Conservation (phyloP, 805 yeast genomes). For the Pichia californica region DNA sequence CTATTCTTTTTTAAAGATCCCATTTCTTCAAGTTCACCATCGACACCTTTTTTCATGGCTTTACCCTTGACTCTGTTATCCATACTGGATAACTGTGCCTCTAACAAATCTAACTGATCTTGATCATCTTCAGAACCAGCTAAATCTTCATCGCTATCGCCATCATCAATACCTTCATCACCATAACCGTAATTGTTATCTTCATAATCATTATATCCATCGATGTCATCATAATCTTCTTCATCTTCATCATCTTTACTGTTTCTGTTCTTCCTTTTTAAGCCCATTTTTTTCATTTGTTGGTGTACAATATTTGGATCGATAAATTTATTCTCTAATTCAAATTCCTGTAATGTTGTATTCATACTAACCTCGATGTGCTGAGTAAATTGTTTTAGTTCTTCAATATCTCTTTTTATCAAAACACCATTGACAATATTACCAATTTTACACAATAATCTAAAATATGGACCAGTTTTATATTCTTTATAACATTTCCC, state of each 20-base stretch:
- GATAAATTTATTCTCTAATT: constrained; percentile 16
- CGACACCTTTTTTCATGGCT: constrained; percentile 18
- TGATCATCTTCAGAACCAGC: constrained; percentile 34
- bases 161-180: constrained; percentile 11
- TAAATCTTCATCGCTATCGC: constrained; percentile 22
- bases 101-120: constrained; percentile 35
- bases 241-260: constrained; percentile 1
- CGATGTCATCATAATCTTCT: constrained; percentile 12
- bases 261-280: constrained; percentile 1
- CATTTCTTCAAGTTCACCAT: constrained; percentile 12
- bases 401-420: constrained; percentile 4
- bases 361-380: constrained; percentile 16
- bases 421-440: constrained; percentile 17
- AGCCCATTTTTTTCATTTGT: neutral
- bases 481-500: constrained; percentile 6
- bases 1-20: constrained; percentile 3
- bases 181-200: constrained; percentile 14
- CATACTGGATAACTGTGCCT: constrained; percentile 23
- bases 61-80: constrained; percentile 20
- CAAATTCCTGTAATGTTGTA: constrained; percentile 21
- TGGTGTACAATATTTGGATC: constrained; percentile 9
- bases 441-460: constrained; percentile 20
- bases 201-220: constrained; percentile 6
- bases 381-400: constrained; percentile 10
- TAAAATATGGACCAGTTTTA: constrained; percentile 14